phyloP scores from a whole-genome alignment of 345 rosid species.

The Citrus sp. region DNA sequence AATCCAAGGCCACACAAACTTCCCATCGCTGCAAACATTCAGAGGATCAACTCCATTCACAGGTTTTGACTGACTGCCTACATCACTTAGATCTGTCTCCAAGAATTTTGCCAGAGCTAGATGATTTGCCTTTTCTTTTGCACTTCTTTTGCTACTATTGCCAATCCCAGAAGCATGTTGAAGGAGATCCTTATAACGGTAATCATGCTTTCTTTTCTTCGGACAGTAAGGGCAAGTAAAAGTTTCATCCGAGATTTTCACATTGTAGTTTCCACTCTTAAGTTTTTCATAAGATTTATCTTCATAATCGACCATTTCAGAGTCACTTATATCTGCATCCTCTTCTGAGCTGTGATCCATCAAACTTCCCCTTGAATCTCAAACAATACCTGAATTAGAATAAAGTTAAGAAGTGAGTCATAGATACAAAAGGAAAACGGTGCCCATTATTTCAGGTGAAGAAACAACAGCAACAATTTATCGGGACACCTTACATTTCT shows the following conservation, averaged over 20 bases:
- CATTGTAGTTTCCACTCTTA: conserved; percentile 62
- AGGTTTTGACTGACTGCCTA: conserved; percentile 33
- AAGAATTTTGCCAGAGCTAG: conserved; percentile 75
- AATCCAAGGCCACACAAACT: conserved; percentile 80
- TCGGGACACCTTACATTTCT: neutral
- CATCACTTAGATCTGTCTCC: conserved; percentile 42
- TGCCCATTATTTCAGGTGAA: neutral
- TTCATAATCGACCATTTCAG: conserved; percentile 47
- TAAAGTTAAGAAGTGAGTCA: neutral
- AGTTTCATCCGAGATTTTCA: conserved; percentile 49
- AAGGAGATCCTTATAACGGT: conserved; percentile 62
- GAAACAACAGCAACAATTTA: neutral
- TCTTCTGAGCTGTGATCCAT: conserved; percentile 32
- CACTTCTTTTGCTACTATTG: conserved; percentile 65
- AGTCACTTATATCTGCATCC: conserved; percentile 43
- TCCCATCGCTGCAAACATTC: conserved; percentile 48
- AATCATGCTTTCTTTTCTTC: conserved; percentile 62
- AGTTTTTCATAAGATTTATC: conserved; percentile 59
- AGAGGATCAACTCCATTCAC: conserved; percentile 23
- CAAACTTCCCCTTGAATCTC: neutral
- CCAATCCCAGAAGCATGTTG: conserved; percentile 98
- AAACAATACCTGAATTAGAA: neutral
- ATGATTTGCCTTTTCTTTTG: conserved; percentile 76
- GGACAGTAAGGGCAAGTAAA: conserved; percentile 82
- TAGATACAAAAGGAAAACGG: neutral